Conservation (phyloP, 345 rosid genomes). For the Syzygium aromaticum region DNA sequence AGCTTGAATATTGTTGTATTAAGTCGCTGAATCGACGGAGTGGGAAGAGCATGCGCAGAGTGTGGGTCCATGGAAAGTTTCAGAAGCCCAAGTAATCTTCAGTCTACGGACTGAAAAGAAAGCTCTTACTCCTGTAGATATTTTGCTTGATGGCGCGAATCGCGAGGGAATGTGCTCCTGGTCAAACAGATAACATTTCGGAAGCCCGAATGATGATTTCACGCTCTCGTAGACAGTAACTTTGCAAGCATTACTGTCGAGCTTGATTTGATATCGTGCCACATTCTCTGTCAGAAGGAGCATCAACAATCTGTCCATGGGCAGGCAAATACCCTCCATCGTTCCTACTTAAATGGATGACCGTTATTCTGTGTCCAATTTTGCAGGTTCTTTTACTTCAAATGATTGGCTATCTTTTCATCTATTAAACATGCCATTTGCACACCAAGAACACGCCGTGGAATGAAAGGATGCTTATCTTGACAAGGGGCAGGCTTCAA, state of each 20-base stretch:
- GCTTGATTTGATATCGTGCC: not conserved
- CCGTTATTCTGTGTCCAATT: not conserved
- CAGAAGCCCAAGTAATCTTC: conserved; percentile 35
- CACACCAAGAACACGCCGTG: no score
- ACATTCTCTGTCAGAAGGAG: not conserved
- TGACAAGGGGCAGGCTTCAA: not conserved
- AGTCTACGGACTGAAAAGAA: not conserved
- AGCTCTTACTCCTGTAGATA: not conserved
- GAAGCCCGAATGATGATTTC: not conserved
- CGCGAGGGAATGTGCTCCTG: not conserved
- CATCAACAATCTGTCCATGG: not conserved
- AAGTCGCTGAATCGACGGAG: conserved; percentile 60
- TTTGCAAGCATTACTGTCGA: not conserved
- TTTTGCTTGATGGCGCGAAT: rapidly evolving
- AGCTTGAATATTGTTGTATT: conserved; percentile 79
- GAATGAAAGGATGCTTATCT: not conserved
- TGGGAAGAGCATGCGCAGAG: conserved; percentile 66
- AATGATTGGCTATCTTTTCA: not conserved
- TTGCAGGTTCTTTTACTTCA: not conserved
- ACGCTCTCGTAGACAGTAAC: not conserved
- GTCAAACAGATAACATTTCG: not conserved
- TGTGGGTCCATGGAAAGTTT: conserved; percentile 96
- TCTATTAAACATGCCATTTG: not conserved
- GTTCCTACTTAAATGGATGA: not conserved
- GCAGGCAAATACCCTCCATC: not conserved